phyloP scores from a whole-genome alignment of 2,329 filamentous ascomycete genomes.

The Fusarium decemcellulare region DNA sequence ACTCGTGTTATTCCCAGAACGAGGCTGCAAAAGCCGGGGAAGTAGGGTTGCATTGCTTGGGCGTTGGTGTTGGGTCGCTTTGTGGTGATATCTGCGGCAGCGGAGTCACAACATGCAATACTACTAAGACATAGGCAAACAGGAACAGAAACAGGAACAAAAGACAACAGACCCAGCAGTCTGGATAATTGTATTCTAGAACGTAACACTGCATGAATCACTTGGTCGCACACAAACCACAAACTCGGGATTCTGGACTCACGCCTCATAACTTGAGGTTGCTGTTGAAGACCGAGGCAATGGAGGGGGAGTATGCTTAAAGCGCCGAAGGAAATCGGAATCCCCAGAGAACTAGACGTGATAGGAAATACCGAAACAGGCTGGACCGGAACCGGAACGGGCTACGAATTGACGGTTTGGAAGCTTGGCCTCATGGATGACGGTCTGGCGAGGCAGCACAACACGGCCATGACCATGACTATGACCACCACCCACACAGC shows the following conservation, averaged over 20 bases:
- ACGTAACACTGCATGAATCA: neutral
- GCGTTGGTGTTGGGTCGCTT: neutral
- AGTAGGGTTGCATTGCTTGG: neutral
- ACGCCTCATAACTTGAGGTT: neutral
- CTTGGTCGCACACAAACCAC: neutral
- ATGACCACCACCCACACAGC: neutral
- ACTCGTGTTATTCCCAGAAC: neutral
- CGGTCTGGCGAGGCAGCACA: neutral
- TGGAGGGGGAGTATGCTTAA: constrained; percentile 4
- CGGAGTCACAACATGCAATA: neutral
- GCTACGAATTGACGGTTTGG: neutral
- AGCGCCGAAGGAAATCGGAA: neutral
- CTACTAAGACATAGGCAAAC: neutral
- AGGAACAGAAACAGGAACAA: neutral
- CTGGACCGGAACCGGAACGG: neutral
- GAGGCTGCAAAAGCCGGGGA: neutral
- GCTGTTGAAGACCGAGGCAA: neutral
- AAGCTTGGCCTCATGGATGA: neutral
- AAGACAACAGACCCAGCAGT: neutral
- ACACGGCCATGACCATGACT: neutral
- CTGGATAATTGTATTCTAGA: neutral
- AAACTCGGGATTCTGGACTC: neutral
- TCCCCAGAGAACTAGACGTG: neutral
- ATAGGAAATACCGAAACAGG: neutral
- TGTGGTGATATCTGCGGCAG: too few relatives aligned